These are phyloP conservation scores for Penicillium subrubescens DNA, from an alignment of 495 filamentous ascomycete species.

Conservation along the genomic window DNA sequence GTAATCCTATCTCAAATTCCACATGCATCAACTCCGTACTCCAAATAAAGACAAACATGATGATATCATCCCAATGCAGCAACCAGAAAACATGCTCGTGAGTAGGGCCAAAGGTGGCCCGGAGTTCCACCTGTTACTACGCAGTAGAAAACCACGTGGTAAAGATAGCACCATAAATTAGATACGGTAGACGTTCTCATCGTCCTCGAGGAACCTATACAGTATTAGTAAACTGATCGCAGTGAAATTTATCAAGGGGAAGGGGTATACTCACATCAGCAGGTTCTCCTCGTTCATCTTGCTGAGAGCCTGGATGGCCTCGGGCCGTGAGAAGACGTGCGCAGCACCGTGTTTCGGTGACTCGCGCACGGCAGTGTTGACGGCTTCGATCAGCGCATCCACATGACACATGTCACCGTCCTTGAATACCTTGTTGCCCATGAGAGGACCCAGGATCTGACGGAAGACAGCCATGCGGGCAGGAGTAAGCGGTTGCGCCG, in stretches of 20 bases:
- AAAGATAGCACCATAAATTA: conserved; percentile 27
- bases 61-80: conserved; percentile 37
- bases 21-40: conserved; percentile 25
- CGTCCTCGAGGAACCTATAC: conserved; percentile 53
- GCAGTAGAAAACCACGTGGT: neutral
- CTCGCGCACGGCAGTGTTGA: conserved; percentile 68
- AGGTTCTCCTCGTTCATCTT: conserved; percentile 81
- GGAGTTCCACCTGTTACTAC: neutral
- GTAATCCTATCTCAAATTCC: conserved; percentile 17
- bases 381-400: conserved; percentile 70
- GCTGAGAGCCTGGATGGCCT: conserved; percentile 75
- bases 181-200: conserved; percentile 54
- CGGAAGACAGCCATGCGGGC: conserved; percentile 75
- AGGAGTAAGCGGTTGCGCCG: conserved; percentile 55
- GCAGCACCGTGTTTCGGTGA: conserved; percentile 37
- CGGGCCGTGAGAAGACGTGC: conserved; percentile 63
- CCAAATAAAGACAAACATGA: conserved; percentile 30
- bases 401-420: conserved; percentile 75
- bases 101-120: neutral
- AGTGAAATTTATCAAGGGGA: neutral
- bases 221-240: conserved; percentile 5
- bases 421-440: conserved; percentile 76
- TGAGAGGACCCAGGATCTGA: conserved; percentile 73
- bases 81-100: conserved; percentile 11
- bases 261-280: conserved; percentile 75